These are phyloP conservation scores for Talaromyces sp. DNA, from an alignment of 2,329 filamentous ascomycete species.

Conservation along the genomic window DNA sequence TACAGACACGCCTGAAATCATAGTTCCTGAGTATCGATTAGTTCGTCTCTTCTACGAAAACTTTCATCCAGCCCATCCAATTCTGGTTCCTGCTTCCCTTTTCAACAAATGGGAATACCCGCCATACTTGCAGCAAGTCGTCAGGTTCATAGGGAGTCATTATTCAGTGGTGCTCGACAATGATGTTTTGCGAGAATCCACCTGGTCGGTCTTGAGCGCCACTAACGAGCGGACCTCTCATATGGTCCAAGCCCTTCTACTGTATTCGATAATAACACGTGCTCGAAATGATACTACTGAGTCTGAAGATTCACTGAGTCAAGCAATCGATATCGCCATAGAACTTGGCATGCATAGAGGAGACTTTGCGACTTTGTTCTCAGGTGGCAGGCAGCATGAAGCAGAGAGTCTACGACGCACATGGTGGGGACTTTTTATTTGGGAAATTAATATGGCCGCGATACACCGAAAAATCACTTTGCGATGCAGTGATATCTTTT, in stretches of 20 bases:
- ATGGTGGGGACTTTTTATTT: constrained; percentile 79
- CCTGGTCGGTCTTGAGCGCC: constrained; percentile 20
- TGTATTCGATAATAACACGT: constrained; percentile 34
- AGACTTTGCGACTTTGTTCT: constrained; percentile 51
- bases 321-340: constrained; percentile 69
- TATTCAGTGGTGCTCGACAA: constrained; percentile 14
- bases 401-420: constrained; percentile 83
- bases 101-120: constrained; percentile 43
- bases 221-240: constrained; percentile 23
- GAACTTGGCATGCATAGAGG: constrained; percentile 72
- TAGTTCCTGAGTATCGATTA: constrained; percentile 31
- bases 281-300: constrained; percentile 29
- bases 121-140: constrained; percentile 48
- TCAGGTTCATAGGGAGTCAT: constrained; percentile 41
- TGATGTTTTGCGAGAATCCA: constrained; percentile 53
- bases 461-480: constrained; percentile 43
- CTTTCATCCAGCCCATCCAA: constrained; percentile 57
- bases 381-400: constrained; percentile 57
- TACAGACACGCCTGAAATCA: neutral
- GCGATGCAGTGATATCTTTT: constrained; percentile 48
- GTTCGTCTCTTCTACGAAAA: constrained; percentile 53
- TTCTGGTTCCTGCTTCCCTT: constrained; percentile 50
- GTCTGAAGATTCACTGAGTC: constrained; percentile 50
- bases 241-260: constrained; percentile 35
- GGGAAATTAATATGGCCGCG: constrained; percentile 79